Evolutionary conservation across 2,329 filamentous ascomycete genomes (phyloP), one percentile per base, ranked within the genome.

Genomic region (Colletotrichum aenigma): DNA sequence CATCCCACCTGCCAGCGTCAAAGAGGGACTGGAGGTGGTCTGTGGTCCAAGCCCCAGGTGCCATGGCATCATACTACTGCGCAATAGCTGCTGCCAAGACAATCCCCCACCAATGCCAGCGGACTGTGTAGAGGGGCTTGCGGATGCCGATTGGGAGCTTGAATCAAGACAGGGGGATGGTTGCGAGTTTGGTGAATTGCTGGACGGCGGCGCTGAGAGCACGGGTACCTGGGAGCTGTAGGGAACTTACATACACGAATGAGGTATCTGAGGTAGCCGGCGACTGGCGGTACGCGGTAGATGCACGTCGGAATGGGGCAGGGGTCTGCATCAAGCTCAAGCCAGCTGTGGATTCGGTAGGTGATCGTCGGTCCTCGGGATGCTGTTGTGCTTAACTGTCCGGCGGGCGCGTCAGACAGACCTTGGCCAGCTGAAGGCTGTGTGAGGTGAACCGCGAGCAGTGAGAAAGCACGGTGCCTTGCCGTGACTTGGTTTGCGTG

Each of bases 51-150:
- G 70, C 74, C 73, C 69, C 64, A 69, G 58, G 61, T 55, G 74
- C 74, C 74, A 76, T 76, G 71, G 74, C 74, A 76, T 76, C 74
- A 76, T 76, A 76, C 71, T 75, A 74, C 71, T 69, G 66, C 61
- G 74, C 60, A 71, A 65, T 76, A 76, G 74, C 70, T 74, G 58
- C 58, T 26, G 74, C 74, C 74, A 76, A 76, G 74, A n/a, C 60
- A 36, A 34, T 36, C 60, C 71, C 74, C 71, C 71, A 76, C 71
- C 71, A 76, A 71, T 76, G 60, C 66, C 55, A 76, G 66, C 66
- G 60, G 71, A 26, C 66, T 30, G 66, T 61, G 52, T 71, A 66
- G 60, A 76, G 74, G 74, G 71, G 74, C 70, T 76, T 66, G 66
- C 61, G 36, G 60, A 62, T 76, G 71, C 74, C 71, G 74, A 75